A percentile compares a stretch with the other conserved stretches of the same genome.
phyloP scores from a whole-genome alignment of 2,329 filamentous ascomycete species.

The Hypoxylon sp. region DNA sequence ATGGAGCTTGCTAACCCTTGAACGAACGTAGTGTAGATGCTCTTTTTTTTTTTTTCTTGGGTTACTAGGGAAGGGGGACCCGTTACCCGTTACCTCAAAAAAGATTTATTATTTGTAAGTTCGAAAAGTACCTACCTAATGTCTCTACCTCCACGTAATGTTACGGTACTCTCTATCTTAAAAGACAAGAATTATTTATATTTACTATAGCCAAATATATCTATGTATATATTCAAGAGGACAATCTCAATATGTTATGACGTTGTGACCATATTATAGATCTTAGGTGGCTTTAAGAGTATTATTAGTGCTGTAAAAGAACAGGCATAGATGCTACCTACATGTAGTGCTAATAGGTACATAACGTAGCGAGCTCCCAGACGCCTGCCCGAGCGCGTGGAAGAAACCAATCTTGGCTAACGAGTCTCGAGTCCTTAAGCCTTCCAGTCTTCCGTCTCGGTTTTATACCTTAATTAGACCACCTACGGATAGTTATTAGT shows the following conservation, averaged over 20 bases:
- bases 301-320: neutral
- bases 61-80: neutral
- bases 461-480: neutral
- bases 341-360: neutral
- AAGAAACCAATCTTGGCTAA: neutral
- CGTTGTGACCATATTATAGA: neutral
- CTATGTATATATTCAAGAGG: neutral
- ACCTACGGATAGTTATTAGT: neutral
- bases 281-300: neutral
- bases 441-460: neutral
- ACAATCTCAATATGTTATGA: neutral
- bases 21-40: neutral
- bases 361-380: neutral
- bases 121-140: too few relatives aligned
- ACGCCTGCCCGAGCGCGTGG: neutral
- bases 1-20: constrained; percentile 23
- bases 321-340: neutral
- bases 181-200: neutral
- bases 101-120: too few relatives aligned
- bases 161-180: too few relatives aligned
- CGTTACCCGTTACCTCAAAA: too few relatives aligned
- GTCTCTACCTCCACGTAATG: too few relatives aligned
- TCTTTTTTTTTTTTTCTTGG: constrained; percentile 17
- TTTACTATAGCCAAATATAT: neutral
- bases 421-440: neutral